Conservation (phyloP, 345 rosid genomes). For the Aquilaria malaccensis region DNA sequence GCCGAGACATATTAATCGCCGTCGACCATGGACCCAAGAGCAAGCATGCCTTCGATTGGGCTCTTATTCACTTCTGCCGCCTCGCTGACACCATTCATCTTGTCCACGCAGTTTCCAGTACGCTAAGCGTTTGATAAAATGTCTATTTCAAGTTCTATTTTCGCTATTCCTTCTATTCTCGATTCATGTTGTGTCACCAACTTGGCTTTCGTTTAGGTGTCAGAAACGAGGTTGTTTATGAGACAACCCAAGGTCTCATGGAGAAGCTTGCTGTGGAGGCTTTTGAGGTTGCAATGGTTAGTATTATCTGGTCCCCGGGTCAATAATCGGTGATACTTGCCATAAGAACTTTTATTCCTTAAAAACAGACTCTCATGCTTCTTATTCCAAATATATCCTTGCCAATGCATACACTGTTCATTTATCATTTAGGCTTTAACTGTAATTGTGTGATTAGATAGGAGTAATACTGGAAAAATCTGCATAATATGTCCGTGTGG, state of each 20-base stretch:
- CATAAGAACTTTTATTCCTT: too few species aligned
- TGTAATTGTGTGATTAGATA: too few species aligned
- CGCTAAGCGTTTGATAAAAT: neutral
- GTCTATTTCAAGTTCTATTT: neutral
- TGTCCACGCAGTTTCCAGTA: slow-evolving; percentile 79
- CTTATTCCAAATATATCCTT: too few species aligned
- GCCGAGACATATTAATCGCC: slow-evolving; percentile 51
- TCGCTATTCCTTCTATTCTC: neutral
- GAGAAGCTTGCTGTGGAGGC: slow-evolving; percentile 85
- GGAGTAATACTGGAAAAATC: too few species aligned
- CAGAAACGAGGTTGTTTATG: slow-evolving; percentile 51
- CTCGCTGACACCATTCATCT: slow-evolving; percentile 84
- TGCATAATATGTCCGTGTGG: too few species aligned
- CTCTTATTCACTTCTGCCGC: slow-evolving; percentile 68
- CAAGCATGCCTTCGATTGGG: slow-evolving; percentile 68
- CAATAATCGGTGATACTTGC: too few species aligned
- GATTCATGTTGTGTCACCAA: neutral
- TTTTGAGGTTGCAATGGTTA: slow-evolving; percentile 66
- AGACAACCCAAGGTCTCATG: slow-evolving; percentile 53
- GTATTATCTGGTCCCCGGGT: slow-evolving; percentile 1
- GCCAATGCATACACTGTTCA: too few species aligned
- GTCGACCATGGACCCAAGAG: slow-evolving; percentile 66
- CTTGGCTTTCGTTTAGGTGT: slow-evolving; percentile 29
- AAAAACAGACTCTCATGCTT: too few species aligned
- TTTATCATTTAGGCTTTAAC: too few species aligned